Evolutionary conservation across 164 flowering plant genomes (phyloP).

Genomic region (Macadamia tetraphylla): DNA sequence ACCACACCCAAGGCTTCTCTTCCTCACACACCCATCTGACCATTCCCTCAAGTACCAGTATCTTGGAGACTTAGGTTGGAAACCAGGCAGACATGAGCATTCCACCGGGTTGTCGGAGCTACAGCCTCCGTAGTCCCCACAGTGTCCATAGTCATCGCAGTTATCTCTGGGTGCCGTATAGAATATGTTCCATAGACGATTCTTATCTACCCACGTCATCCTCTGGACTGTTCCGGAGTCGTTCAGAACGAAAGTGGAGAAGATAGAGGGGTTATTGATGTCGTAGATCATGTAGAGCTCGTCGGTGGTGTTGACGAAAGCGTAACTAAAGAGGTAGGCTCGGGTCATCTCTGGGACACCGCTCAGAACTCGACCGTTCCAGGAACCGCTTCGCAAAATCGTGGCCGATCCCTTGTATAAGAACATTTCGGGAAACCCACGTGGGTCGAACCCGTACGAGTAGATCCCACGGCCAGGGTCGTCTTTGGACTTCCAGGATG

Average conservation of each 20-base stretch:
- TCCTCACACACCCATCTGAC: slow-evolving; percentile 5
- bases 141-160: neutral
- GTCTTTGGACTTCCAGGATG: neutral
- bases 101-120: neutral
- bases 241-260: neutral
- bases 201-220: neutral
- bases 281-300: neutral
- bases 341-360: neutral
- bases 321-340: neutral
- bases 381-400: slow-evolving; percentile 1
- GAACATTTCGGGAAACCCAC: neutral
- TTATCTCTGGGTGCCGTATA: neutral
- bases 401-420: neutral
- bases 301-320: neutral
- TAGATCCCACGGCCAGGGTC: neutral
- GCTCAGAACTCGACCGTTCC: neutral
- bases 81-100: slow-evolving; percentile 9
- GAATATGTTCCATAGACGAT: neutral
- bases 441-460: neutral
- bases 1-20: neutral
- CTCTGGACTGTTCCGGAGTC: neutral
- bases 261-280: too few species aligned
- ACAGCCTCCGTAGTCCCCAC: neutral
- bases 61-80: neutral
- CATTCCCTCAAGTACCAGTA: slow-evolving; percentile 1